Evolutionary conservation across 768 basidiomycete genomes (phyloP).

Genomic region (Roridomyces roridus): DNA sequence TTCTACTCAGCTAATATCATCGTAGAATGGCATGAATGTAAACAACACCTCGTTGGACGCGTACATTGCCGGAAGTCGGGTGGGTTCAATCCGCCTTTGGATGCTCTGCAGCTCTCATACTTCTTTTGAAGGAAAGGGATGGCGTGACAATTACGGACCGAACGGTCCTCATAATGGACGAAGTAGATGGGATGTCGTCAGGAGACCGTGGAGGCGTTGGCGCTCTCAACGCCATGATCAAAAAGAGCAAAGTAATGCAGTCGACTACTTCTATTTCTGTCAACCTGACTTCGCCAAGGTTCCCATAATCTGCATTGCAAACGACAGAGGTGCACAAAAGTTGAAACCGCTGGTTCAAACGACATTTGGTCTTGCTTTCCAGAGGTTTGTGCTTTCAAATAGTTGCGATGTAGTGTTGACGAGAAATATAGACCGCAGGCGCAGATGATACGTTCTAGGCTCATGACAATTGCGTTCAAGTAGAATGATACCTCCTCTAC

Average conservation of each 20-base stretch:
- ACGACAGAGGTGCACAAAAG: conserved; percentile 87
- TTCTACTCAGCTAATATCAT: background rate
- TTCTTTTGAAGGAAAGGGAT: conserved; percentile 56
- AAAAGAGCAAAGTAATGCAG: conserved; percentile 81
- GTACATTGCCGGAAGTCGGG: conserved; percentile 70
- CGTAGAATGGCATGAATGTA: conserved; percentile 86
- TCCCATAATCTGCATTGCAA: conserved; percentile 97
- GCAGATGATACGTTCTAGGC: conserved; percentile 78
- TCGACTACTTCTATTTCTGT: background rate
- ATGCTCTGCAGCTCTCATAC: background rate
- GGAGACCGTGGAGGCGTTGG: conserved; percentile 98
- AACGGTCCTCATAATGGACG: conserved; percentile 97
- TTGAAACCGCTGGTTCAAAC: conserved; percentile 82
- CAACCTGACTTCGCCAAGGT: conserved; percentile 53
- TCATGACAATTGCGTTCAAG: conserved; percentile 91
- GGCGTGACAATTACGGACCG: conserved; percentile 80
- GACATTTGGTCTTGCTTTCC: conserved; percentile 79
- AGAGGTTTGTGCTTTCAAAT: conserved; percentile 55
- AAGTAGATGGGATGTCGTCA: conserved; percentile 98
- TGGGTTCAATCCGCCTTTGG: conserved; percentile 30
- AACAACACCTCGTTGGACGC: conserved; percentile 89
- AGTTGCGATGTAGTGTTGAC: background rate
- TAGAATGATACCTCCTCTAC: conserved; percentile 5
- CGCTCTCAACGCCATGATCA: conserved; percentile 89
- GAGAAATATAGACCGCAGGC: conserved; percentile 70